A percentile compares a stretch with the other conserved stretches of the same genome.
phyloP scores from a whole-genome alignment of 345 rosid genomes.

The Euphorbia lathyris region DNA sequence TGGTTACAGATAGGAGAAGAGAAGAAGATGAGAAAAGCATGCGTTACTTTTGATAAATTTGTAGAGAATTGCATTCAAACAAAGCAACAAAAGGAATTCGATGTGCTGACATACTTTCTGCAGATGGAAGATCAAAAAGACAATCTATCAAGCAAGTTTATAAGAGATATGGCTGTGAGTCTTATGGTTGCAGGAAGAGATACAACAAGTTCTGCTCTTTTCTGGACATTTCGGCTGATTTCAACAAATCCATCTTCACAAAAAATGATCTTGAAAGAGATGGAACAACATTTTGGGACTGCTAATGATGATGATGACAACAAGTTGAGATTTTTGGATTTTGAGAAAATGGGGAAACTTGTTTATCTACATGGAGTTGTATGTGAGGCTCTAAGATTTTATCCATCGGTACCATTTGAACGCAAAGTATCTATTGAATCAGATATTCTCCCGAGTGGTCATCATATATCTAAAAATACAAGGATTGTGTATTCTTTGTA shows the following conservation, averaged over 20 bases:
- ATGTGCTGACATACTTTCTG: background rate
- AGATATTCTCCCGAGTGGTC: constrained; percentile 21
- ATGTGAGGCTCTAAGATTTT: no score
- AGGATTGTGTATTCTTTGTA: no score
- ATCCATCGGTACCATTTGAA: constrained; percentile 16
- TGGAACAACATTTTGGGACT: background rate
- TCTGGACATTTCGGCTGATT: constrained; percentile 40
- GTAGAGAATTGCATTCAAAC: background rate
- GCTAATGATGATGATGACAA: no score
- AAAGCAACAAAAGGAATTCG: background rate
- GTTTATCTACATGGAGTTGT: no score
- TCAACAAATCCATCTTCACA: constrained; percentile 27
- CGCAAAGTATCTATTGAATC: background rate
- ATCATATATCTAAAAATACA: background rate
- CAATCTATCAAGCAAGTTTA: no score
- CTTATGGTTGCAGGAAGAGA: no score
- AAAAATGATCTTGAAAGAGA: constrained; percentile 25
- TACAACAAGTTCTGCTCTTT: constrained; percentile 23
- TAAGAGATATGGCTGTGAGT: no score
- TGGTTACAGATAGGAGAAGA: no score
- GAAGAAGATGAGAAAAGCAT: background rate
- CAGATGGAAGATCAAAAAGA: background rate
- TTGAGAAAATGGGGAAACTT: no score
- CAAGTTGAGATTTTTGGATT: background rate
- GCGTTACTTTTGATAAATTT: background rate